phyloP scores from a whole-genome alignment of 257 asterid species.

The Solanum sparsipilum region DNA sequence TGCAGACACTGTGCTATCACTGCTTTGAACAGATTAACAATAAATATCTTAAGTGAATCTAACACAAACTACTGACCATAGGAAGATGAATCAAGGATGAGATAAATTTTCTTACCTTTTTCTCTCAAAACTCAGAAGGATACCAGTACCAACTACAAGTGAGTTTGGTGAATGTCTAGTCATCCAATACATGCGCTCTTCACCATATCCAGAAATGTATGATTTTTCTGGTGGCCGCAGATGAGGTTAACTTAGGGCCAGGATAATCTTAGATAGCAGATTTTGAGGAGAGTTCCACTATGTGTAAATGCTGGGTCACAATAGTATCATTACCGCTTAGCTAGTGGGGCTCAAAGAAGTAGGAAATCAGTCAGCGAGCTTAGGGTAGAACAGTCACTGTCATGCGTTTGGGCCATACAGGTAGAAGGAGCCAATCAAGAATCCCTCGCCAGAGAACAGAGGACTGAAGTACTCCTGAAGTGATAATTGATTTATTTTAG shows the following conservation, averaged over 20 bases:
- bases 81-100: background rate
- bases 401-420: background rate
- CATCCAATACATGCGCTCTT: background rate
- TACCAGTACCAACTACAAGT: background rate
- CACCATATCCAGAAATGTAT: background rate
- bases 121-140: background rate
- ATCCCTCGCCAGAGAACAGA: background rate
- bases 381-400: background rate
- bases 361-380: background rate
- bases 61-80: background rate
- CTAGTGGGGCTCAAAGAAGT: background rate
- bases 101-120: background rate
- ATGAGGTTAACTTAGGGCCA: background rate
- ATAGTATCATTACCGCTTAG: background rate
- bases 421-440: background rate
- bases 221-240: background rate
- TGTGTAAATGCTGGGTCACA: background rate
- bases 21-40: background rate
- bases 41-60: background rate
- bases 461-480: background rate
- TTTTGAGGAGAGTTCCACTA: background rate
- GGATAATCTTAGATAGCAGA: background rate
- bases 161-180: background rate
- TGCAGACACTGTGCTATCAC: background rate
- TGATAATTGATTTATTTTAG: too few relatives aligned